Conservation (phyloP, 1,284 basidiomycete species). For the Fomitopsis pinicola region DNA sequence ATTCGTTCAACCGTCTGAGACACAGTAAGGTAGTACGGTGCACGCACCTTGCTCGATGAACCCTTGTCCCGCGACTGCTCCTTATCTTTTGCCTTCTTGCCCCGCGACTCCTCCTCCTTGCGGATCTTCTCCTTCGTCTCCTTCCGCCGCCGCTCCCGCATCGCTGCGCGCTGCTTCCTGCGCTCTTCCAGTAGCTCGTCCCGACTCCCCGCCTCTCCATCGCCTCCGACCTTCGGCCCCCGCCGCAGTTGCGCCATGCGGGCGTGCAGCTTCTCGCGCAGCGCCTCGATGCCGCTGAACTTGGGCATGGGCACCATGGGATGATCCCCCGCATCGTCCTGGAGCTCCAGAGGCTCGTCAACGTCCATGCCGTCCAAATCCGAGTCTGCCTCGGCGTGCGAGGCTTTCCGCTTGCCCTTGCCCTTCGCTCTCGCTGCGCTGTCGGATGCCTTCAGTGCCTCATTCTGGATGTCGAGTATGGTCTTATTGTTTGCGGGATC, state of each 20-base stretch:
- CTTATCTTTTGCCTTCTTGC: slow-evolving; percentile 45
- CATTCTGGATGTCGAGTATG: slow-evolving; percentile 70
- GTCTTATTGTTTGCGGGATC: slow-evolving; percentile 88
- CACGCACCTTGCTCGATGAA: slow-evolving; percentile 49
- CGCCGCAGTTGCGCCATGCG: slow-evolving; percentile 72
- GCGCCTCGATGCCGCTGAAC: slow-evolving; percentile 60
- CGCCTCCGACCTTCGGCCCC: slow-evolving; percentile 30
- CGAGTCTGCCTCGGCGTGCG: slow-evolving; percentile 31
- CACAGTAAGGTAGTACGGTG: not conserved
- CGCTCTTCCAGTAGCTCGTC: slow-evolving; percentile 83
- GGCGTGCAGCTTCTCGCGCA: slow-evolving; percentile 76
- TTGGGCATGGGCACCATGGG: slow-evolving; percentile 63
- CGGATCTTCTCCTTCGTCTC: slow-evolving; percentile 80
- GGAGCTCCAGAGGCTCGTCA: slow-evolving; percentile 16
- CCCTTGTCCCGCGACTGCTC: slow-evolving; percentile 39
- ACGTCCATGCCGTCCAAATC: slow-evolving; percentile 35
- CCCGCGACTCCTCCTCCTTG: slow-evolving; percentile 48
- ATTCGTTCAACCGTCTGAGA: slow-evolving; percentile 2
- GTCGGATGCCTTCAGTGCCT: slow-evolving; percentile 32
- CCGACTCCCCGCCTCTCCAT: slow-evolving; percentile 51
- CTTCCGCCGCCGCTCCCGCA: slow-evolving; percentile 80
- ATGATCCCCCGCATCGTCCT: slow-evolving; percentile 19
- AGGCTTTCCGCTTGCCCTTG: slow-evolving; percentile 51
- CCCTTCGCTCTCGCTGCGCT: slow-evolving; percentile 16
- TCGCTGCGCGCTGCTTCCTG: slow-evolving; percentile 67